Conservation (phyloP, 805 yeast species). For the Torulaspora indica region DNA sequence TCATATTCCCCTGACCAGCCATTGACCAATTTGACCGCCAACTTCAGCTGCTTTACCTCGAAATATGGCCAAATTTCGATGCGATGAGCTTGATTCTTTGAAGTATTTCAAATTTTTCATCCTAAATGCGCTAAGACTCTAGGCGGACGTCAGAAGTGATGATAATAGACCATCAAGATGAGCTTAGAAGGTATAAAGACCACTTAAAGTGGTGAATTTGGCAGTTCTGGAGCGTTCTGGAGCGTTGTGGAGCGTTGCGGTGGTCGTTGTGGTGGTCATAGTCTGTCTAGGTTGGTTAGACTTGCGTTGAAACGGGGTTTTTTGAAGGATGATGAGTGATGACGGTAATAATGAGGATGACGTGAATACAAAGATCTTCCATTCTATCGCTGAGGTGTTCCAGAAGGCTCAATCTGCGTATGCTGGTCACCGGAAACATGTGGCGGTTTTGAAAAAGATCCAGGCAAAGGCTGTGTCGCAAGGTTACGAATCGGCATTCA, state of each 20-base stretch:
- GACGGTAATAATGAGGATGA: slow-evolving; percentile 27
- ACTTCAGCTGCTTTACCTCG: neutral
- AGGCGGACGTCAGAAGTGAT: neutral
- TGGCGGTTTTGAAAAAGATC: slow-evolving; percentile 55
- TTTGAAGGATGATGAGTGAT: neutral
- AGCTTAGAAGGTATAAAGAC: no score
- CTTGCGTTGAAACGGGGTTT: neutral
- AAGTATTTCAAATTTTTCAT: slow-evolving; percentile 13
- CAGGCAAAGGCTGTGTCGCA: slow-evolving; percentile 52
- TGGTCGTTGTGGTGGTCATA: neutral
- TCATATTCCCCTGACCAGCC: slow-evolving; percentile 14
- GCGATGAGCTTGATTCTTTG: slow-evolving; percentile 24
- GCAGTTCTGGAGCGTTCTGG: no score
- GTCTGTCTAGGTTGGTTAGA: no score
- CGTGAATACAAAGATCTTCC: slow-evolving; percentile 36
- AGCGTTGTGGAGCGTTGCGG: no score
- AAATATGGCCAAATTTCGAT: slow-evolving; percentile 1
- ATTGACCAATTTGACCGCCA: slow-evolving; percentile 2
- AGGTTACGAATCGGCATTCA: slow-evolving; percentile 55
- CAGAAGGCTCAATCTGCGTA: slow-evolving; percentile 73
- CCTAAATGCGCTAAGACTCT: neutral
- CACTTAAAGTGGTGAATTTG: no score
- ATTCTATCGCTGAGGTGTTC: slow-evolving; percentile 60
- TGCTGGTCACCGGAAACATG: slow-evolving; percentile 73
- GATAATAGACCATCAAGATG: slow-evolving; percentile 1